A percentile compares a stretch with the other conserved stretches of the same genome.
Evolutionary conservation across 2,329 filamentous ascomycete genomes (phyloP).

Genomic region (Sporothrix sp.): DNA sequence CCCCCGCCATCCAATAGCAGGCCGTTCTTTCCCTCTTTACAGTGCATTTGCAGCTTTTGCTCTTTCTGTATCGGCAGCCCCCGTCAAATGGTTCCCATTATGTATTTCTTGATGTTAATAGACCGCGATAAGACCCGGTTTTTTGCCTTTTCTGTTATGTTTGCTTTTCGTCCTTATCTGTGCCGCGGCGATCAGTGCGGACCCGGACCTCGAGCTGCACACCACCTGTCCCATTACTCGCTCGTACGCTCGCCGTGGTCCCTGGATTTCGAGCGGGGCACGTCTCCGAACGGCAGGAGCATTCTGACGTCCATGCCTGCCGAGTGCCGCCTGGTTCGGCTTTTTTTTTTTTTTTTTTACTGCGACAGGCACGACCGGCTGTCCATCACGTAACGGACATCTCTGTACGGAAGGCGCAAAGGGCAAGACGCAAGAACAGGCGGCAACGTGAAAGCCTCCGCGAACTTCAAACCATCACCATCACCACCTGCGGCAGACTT

Average conservation of each 20-base stretch:
- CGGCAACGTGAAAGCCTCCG: neutral
- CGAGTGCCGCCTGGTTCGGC: too few relatives aligned
- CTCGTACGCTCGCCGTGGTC: neutral
- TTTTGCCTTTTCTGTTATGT: slow-evolving; percentile 15
- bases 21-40: slow-evolving; percentile 4
- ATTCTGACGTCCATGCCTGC: neutral
- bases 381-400: too few relatives aligned
- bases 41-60: neutral
- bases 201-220: neutral
- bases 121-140: slow-evolving; percentile 25
- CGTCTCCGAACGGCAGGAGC: slow-evolving; percentile 4
- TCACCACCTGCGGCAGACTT: too few relatives aligned
- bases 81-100: slow-evolving; percentile 25
- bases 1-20: slow-evolving; percentile 7
- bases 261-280: slow-evolving; percentile 1
- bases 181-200: slow-evolving; percentile 8
- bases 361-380: neutral
- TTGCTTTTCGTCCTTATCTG: slow-evolving; percentile 16
- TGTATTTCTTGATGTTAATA: slow-evolving; percentile 28
- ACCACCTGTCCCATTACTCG: neutral
- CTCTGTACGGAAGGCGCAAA: neutral
- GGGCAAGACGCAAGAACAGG: neutral
- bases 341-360: neutral
- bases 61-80: neutral
- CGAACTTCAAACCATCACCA: too few relatives aligned